These are phyloP conservation scores for Panicum virgatum DNA, from an alignment of 202 grass and related monocot species.

Conservation along the genomic window DNA sequence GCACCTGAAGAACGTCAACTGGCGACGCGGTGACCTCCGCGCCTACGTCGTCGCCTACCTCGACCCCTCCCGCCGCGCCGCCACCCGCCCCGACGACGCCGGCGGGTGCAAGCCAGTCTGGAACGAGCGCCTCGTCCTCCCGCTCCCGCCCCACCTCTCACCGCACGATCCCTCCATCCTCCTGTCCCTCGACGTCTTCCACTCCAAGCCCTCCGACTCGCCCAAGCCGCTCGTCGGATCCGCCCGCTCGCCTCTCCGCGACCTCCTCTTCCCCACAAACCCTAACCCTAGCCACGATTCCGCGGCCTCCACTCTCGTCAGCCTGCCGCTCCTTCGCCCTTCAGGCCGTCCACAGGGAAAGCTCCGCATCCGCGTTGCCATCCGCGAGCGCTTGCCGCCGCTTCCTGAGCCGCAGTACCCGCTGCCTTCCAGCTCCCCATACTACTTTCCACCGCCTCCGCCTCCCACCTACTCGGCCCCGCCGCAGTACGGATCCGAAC, in stretches of 20 bases:
- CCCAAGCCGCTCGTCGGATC: conserved; percentile 94
- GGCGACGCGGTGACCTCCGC: conserved; percentile 81
- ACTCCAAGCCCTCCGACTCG: conserved; percentile 95
- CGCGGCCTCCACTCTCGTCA: conserved; percentile 48
- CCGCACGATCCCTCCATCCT: conserved; percentile 63
- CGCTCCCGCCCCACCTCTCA: conserved; percentile 63
- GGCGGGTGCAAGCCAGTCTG: conserved; percentile 73
- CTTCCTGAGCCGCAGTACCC: conserved; percentile 63
- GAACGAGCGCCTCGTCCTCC: conserved; percentile 83
- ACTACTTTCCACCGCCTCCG: conserved; percentile 51
- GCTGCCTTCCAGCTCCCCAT: conserved; percentile 52
- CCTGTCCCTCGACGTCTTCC: conserved; percentile 84
- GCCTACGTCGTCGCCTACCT: conserved; percentile 92
- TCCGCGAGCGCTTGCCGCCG: conserved; percentile 61
- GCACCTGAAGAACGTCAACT: conserved; percentile 99
- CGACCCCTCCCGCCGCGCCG: conserved; percentile 65
- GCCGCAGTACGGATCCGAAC: conserved; percentile 52
- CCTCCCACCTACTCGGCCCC: conserved; percentile 53
- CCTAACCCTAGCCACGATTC: conserved; percentile 55
- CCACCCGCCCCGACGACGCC: conserved; percentile 83
- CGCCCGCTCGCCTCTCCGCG: conserved; percentile 60
- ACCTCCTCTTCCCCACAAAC: conserved; percentile 55
- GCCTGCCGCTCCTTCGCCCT: conserved; percentile 73
- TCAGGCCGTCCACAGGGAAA: conserved; percentile 90
- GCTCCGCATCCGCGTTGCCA: conserved; percentile 69